Percentiles rank a stretch among this genome's conserved stretches.
These are phyloP conservation scores for Peronospora tabacina DNA, from an alignment of 352 stramenopile species.

Conservation along the genomic window DNA sequence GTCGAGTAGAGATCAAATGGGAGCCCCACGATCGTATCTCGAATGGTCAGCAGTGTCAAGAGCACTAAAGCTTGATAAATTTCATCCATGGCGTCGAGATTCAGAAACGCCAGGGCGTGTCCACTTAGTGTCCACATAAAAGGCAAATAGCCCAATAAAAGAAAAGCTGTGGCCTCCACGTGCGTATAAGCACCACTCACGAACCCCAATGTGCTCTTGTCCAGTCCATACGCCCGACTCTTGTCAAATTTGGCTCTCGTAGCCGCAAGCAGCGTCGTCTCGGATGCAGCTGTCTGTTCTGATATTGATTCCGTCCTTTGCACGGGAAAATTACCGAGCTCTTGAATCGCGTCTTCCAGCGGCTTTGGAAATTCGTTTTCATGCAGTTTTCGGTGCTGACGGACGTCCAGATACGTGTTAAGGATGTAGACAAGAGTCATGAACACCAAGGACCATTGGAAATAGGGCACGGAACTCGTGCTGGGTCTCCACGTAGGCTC, in stretches of 20 bases:
- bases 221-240: conserved; percentile 90
- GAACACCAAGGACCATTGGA: conserved; percentile 77
- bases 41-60: conserved; percentile 51
- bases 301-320: conserved; percentile 7
- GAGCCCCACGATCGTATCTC: conserved; percentile 50
- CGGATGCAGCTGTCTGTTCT: conserved; percentile 16
- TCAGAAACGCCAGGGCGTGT: conserved; percentile 42
- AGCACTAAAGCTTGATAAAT: conserved; percentile 74
- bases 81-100: conserved; percentile 68
- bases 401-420: conserved; percentile 89
- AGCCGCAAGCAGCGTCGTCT: conserved; percentile 67
- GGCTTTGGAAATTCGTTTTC: conserved; percentile 57
- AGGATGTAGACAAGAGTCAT: conserved; percentile 86
- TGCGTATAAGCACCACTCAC: conserved; percentile 84
- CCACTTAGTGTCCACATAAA: conserved; percentile 90
- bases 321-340: conserved; percentile 34
- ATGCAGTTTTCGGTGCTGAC: conserved; percentile 88
- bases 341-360: conserved; percentile 46
- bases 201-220: conserved; percentile 94
- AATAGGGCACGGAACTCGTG: conserved; percentile 49
- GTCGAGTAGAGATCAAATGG: conserved; percentile 89
- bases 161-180: conserved; percentile 74
- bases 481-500: conserved; percentile 47
- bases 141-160: conserved; percentile 89
- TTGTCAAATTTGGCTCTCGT: conserved; percentile 89